Evolutionary conservation across 2,329 filamentous ascomycete genomes (phyloP).

Genomic region (Pestalotiopsis sp.): DNA sequence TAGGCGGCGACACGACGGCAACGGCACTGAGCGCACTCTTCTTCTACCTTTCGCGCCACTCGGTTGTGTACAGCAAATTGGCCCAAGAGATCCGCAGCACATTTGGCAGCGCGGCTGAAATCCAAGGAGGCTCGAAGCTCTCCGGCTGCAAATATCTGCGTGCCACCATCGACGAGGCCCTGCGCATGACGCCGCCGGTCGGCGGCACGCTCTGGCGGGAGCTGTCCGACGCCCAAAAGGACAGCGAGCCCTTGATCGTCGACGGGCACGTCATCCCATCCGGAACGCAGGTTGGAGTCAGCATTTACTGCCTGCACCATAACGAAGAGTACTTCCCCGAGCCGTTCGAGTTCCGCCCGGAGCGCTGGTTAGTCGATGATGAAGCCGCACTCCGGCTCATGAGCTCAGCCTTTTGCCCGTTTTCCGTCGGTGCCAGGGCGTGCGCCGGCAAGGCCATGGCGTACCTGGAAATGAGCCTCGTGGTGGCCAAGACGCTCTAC

Average conservation of each 20-base stretch:
- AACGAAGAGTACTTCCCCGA: constrained; percentile 31
- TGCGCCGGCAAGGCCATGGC: constrained; percentile 37
- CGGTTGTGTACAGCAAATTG: constrained; percentile 27
- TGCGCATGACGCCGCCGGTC: constrained; percentile 48
- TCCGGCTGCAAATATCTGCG: constrained; percentile 41
- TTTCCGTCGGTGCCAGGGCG: constrained; percentile 36
- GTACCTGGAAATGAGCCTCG: constrained; percentile 22
- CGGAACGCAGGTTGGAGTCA: constrained; percentile 35
- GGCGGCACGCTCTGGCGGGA: constrained; percentile 35
- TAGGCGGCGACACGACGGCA: constrained; percentile 33
- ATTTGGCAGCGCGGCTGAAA: constrained; percentile 35
- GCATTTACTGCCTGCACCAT: constrained; percentile 38
- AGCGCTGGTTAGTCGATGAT: constrained; percentile 35
- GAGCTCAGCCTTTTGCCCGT: constrained; percentile 28
- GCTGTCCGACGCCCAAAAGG: not conserved
- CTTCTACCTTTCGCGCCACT: constrained; percentile 37
- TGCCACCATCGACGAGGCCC: constrained; percentile 48
- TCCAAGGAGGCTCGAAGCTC: constrained; percentile 29
- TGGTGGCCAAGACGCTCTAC: constrained; percentile 22
- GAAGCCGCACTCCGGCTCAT: not conserved
- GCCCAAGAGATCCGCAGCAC: constrained; percentile 32
- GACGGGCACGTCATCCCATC: constrained; percentile 34
- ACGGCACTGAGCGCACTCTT: constrained; percentile 33
- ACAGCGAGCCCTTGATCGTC: constrained; percentile 16
- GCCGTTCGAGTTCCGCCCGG: constrained; percentile 30